These are phyloP conservation scores for Lojkania enalia DNA, from an alignment of 2,329 filamentous ascomycete genomes.

Conservation along the genomic window DNA sequence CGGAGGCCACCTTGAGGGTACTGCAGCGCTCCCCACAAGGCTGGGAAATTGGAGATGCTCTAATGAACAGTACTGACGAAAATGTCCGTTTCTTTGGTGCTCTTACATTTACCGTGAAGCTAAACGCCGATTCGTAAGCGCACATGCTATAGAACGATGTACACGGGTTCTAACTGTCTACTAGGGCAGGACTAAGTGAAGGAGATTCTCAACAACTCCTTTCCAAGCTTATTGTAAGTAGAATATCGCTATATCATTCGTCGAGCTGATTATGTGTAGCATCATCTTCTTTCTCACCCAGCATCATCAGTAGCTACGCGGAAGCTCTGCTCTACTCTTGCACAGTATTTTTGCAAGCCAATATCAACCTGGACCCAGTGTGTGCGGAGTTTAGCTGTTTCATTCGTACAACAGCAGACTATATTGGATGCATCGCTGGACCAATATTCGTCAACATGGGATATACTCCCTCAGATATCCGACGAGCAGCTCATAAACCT, in stretches of 20 bases:
- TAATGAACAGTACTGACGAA: slow-evolving; percentile 69
- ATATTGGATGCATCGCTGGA: slow-evolving; percentile 55
- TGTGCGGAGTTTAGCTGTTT: slow-evolving; percentile 65
- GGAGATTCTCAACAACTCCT: slow-evolving; percentile 41
- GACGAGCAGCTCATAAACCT: slow-evolving; percentile 59
- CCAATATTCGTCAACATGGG: slow-evolving; percentile 47
- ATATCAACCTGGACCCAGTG: slow-evolving; percentile 68
- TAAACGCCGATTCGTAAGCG: slow-evolving; percentile 84
- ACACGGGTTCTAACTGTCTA: neutral
- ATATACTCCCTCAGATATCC: slow-evolving; percentile 53
- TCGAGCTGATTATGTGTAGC: slow-evolving; percentile 22
- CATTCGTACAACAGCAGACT: slow-evolving; percentile 54
- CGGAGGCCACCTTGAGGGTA: slow-evolving; percentile 75
- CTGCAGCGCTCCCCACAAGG: slow-evolving; percentile 79
- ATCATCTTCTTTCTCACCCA: slow-evolving; percentile 36
- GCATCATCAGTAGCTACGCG: slow-evolving; percentile 65
- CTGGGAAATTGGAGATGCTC: slow-evolving; percentile 80
- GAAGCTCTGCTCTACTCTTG: slow-evolving; percentile 77
- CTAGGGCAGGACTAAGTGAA: slow-evolving; percentile 35
- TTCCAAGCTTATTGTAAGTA: slow-evolving; percentile 40
- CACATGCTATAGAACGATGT: too few species aligned
- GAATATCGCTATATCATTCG: neutral
- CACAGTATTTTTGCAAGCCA: slow-evolving; percentile 74
- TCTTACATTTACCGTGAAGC: slow-evolving; percentile 88
- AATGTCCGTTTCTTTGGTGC: slow-evolving; percentile 91